A percentile compares a stretch with the other conserved stretches of the same genome.
These are phyloP conservation scores for Serendipita sp. DNA, from an alignment of 768 basidiomycete genomes.

Conservation along the genomic window DNA sequence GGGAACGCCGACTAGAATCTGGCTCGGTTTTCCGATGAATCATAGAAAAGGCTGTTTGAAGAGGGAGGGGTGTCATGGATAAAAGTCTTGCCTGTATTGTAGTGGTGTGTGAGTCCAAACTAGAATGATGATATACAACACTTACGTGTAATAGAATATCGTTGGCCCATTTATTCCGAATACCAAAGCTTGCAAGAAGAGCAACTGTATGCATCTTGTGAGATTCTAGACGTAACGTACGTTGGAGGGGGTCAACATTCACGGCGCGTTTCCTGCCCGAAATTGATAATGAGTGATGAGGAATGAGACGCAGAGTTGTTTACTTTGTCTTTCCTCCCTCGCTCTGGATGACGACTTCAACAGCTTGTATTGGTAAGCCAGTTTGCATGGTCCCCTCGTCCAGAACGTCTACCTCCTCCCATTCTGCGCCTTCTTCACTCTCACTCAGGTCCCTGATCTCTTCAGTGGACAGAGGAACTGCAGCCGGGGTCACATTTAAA, in stretches of 20 bases:
- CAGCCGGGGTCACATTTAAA: too few relatives aligned
- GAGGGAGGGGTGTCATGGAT: slow-evolving; percentile 62
- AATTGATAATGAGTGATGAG: slow-evolving; percentile 17
- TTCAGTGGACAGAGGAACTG: too few relatives aligned
- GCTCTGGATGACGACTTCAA: slow-evolving; percentile 58
- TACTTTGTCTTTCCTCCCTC: slow-evolving; percentile 19
- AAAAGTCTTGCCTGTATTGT: slow-evolving; percentile 67
- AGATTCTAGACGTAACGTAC: slow-evolving; percentile 54
- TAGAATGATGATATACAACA: slow-evolving; percentile 11
- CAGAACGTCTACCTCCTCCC: slow-evolving; percentile 58
- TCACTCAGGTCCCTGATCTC: background rate
- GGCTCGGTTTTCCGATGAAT: slow-evolving; percentile 72
- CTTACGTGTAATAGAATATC: slow-evolving; percentile 69
- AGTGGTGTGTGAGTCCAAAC: background rate
- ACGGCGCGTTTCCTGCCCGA: slow-evolving; percentile 27
- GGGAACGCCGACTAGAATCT: slow-evolving; percentile 63
- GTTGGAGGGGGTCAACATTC: slow-evolving; percentile 40
- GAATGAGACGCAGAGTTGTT: background rate
- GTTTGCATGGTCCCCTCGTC: slow-evolving; percentile 9
- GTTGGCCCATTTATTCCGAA: slow-evolving; percentile 73
- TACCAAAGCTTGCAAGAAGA: slow-evolving; percentile 55
- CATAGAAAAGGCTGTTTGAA: slow-evolving; percentile 66
- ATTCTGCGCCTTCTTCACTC: slow-evolving; percentile 45
- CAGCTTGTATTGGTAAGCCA: slow-evolving; percentile 26
- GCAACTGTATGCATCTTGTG: slow-evolving; percentile 82